Conservation (phyloP, 441 rosid genomes). For the Capsella rubella region DNA sequence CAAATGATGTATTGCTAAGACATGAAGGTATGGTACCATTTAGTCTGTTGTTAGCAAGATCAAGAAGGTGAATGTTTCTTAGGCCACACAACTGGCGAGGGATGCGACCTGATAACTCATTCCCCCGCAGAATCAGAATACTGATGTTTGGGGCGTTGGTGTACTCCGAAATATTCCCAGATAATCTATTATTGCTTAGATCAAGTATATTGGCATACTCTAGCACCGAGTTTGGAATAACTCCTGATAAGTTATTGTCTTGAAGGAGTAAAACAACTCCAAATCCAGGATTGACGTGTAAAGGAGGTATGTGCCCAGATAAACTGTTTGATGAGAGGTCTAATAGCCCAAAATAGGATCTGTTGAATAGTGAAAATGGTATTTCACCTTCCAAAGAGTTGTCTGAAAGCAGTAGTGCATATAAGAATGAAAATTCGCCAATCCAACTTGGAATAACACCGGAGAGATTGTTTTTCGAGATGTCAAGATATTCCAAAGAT, state of each 20-base stretch:
- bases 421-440: accelerated
- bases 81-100: background rate
- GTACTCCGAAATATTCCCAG: conserved; percentile 17
- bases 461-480: conserved; percentile 10
- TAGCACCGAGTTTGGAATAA: conserved; percentile 3
- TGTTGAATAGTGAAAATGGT: background rate
- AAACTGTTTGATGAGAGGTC: conserved; percentile 39
- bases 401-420: background rate
- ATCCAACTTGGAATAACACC: background rate
- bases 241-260: conserved; percentile 18
- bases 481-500: accelerated
- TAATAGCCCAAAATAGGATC: accelerated
- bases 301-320: conserved; percentile 10
- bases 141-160: background rate
- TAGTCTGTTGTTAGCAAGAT: background rate
- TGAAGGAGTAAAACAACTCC: conserved; percentile 2
- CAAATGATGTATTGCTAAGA: conserved; percentile 11
- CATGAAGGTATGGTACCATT: conserved; percentile 33
- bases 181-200: background rate
- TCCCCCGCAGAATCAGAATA: conserved; percentile 26
- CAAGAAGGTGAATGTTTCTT: background rate
- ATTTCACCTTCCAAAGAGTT: conserved; percentile 36
- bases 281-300: background rate
- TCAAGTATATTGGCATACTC: background rate
- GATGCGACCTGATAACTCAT: background rate